Percentiles rank a stretch among this genome's conserved stretches.
These are phyloP conservation scores for Auxenochlorella pyrenoidosa DNA, from an alignment of 139 green algal genomes.

Conservation along the genomic window DNA sequence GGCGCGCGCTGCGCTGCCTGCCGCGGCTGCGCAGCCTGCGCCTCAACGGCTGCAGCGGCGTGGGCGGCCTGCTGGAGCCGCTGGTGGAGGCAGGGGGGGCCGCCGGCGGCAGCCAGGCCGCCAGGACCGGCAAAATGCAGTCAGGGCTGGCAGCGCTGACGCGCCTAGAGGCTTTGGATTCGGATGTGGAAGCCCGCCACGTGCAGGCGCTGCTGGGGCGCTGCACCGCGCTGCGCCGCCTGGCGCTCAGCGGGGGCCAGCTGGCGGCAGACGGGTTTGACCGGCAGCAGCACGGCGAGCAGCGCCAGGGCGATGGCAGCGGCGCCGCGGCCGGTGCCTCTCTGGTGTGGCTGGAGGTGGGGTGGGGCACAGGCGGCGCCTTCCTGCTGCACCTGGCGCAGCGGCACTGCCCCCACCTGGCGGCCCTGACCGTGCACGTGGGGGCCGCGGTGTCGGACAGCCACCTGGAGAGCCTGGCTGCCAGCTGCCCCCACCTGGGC, in stretches of 20 bases:
- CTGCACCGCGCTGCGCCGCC: conserved; percentile 7
- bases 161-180: neutral
- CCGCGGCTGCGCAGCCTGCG: neutral
- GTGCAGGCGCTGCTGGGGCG: neutral
- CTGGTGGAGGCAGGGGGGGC: neutral
- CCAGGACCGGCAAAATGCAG: neutral
- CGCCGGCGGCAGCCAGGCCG: neutral
- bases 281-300: neutral
- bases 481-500: neutral
- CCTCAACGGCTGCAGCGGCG: neutral
- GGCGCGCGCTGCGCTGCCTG: neutral
- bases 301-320: neutral
- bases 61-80: neutral
- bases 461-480: neutral
- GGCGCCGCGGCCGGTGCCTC: neutral
- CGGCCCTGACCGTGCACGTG: neutral
- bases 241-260: neutral
- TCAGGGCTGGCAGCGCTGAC: neutral
- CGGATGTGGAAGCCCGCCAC: neutral
- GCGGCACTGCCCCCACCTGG: neutral
- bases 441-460: neutral
- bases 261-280: neutral
- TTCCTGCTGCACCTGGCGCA: neutral
- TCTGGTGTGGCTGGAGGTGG: neutral
- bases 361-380: neutral